Conservation (phyloP, 495 filamentous ascomycete species). For the Aspergillus bridgeri region DNA sequence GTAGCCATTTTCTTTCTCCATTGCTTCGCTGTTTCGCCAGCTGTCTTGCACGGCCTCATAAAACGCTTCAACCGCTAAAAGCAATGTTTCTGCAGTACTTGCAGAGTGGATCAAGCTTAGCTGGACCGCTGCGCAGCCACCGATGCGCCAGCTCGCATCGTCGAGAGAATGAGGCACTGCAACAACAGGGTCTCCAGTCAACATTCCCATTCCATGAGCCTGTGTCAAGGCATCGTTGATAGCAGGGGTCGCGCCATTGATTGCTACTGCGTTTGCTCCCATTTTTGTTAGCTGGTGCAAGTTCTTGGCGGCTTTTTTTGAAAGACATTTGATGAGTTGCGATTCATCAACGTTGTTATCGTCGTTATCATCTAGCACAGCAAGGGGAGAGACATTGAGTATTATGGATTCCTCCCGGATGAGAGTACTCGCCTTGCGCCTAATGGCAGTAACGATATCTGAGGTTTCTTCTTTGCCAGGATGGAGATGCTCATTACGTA, state of each 20-base stretch:
- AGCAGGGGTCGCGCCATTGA: slow-evolving; percentile 84
- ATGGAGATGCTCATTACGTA: slow-evolving; percentile 88
- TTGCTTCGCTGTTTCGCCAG: slow-evolving; percentile 97
- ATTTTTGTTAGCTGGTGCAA: slow-evolving; percentile 68
- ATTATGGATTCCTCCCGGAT: slow-evolving; percentile 80
- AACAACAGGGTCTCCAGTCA: slow-evolving; percentile 83
- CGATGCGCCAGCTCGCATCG: slow-evolving; percentile 87
- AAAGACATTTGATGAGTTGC: slow-evolving; percentile 71
- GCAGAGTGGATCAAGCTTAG: slow-evolving; percentile 80
- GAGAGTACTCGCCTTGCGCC: slow-evolving; percentile 73
- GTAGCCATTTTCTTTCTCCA: slow-evolving; percentile 95
- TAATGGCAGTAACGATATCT: slow-evolving; percentile 84
- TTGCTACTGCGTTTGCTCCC: slow-evolving; percentile 71
- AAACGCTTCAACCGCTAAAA: slow-evolving; percentile 77
- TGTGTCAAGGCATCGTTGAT: slow-evolving; percentile 84
- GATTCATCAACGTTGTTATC: slow-evolving; percentile 65
- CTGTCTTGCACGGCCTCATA: slow-evolving; percentile 80
- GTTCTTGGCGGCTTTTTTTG: slow-evolving; percentile 67
- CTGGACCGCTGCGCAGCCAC: slow-evolving; percentile 79
- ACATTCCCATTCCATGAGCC: slow-evolving; percentile 71
- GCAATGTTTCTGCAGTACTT: slow-evolving; percentile 58
- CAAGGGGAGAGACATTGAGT: slow-evolving; percentile 75
- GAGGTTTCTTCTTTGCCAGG: slow-evolving; percentile 89
- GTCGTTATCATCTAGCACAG: slow-evolving; percentile 74
- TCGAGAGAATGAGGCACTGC: slow-evolving; percentile 77